These are phyloP conservation scores for Psilocybe cyanescens DNA, from an alignment of 768 basidiomycete species.

Conservation along the genomic window DNA sequence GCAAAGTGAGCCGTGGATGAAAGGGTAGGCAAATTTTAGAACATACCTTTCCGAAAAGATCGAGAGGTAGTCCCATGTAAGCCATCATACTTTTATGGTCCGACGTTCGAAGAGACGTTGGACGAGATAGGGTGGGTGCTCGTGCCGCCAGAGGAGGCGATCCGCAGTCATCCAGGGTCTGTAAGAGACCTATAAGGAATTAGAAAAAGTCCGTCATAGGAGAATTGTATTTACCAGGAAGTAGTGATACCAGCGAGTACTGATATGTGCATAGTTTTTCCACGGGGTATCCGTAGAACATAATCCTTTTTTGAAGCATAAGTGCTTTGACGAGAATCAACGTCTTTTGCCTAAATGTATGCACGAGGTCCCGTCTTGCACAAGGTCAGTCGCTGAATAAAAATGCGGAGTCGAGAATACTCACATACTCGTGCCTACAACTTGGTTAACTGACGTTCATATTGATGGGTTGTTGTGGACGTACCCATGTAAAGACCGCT, in stretches of 20 bases:
- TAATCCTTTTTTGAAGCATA: conserved; percentile 92
- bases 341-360: conserved; percentile 91
- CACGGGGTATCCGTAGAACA: conserved; percentile 97
- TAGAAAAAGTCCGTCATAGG: not conserved
- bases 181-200: conserved; percentile 69
- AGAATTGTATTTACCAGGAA: conserved; percentile 66
- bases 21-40: not conserved
- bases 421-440: conserved; percentile 70
- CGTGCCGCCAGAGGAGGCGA: conserved; percentile 79
- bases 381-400: conserved; percentile 3
- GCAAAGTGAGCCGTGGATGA: not conserved
- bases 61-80: conserved; percentile 92
- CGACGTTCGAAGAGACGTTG: conserved; percentile 84
- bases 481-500: conserved; percentile 94
- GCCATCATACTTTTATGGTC: conserved; percentile 90
- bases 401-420: conserved; percentile 20
- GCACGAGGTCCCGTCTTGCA: conserved; percentile 84
- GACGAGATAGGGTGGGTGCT: conserved; percentile 57
- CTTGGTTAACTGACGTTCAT: not conserved
- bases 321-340: conserved; percentile 93
- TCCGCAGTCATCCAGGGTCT: conserved; percentile 90
- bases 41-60: conserved; percentile 86
- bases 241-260: conserved; percentile 92
- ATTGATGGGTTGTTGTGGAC: conserved; percentile 22
- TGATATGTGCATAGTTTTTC: conserved; percentile 97